Percentiles rank a stretch among this genome's conserved stretches.
phyloP scores from a whole-genome alignment of 768 basidiomycete genomes.

The Porpolomopsis calyptriformis region DNA sequence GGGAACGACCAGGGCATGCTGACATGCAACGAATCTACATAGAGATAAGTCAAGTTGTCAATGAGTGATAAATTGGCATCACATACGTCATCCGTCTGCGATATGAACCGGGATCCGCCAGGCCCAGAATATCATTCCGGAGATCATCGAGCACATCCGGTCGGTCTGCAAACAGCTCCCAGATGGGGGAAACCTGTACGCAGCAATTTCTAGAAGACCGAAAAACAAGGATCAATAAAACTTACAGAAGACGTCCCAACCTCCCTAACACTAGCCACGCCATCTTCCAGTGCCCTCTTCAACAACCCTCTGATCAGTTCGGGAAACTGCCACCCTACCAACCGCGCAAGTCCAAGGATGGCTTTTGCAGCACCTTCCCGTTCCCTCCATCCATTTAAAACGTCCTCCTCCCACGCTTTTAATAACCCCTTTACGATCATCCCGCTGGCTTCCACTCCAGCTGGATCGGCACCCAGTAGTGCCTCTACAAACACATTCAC shows the following conservation, averaged over 20 bases:
- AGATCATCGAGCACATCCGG: slow-evolving; percentile 27
- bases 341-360: slow-evolving; percentile 38
- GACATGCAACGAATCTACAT: slow-evolving; percentile 62
- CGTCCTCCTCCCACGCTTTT: slow-evolving; percentile 45
- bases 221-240: slow-evolving; percentile 13
- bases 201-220: neutral
- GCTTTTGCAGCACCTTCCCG: slow-evolving; percentile 57
- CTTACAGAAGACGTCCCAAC: slow-evolving; percentile 58
- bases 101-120: slow-evolving; percentile 38
- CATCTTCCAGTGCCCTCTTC: slow-evolving; percentile 56
- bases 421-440: slow-evolving; percentile 37
- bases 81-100: slow-evolving; percentile 66
- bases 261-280: slow-evolving; percentile 78
- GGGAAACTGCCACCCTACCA: slow-evolving; percentile 31
- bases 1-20: slow-evolving; percentile 45
- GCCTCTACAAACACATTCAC: slow-evolving; percentile 45
- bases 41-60: slow-evolving; percentile 13
- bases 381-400: slow-evolving; percentile 67
- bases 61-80: slow-evolving; percentile 6
- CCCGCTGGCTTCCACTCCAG: slow-evolving; percentile 32
- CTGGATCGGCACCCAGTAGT: slow-evolving; percentile 19
- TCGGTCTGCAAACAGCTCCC: slow-evolving; percentile 29
- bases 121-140: slow-evolving; percentile 28
- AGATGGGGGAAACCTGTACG: slow-evolving; percentile 39
- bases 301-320: slow-evolving; percentile 46